Percentiles rank a stretch among this genome's conserved stretches.
phyloP scores from a whole-genome alignment of 2,329 filamentous ascomycete species.

The Exophiala aquamarina region DNA sequence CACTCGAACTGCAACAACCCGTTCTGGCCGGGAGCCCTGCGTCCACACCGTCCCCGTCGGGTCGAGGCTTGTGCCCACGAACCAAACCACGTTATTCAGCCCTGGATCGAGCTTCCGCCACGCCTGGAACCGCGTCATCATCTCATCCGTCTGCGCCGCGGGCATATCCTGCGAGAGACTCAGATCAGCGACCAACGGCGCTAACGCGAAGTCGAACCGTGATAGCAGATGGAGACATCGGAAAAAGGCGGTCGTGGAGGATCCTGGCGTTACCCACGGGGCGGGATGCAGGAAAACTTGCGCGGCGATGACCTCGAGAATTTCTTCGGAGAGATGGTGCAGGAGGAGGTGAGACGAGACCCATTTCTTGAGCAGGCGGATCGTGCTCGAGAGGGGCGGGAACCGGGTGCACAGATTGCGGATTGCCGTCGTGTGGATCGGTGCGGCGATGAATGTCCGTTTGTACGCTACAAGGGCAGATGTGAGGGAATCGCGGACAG shows the following conservation, averaged over 20 bases:
- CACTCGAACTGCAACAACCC: constrained; percentile 81
- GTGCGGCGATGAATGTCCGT: constrained; percentile 68
- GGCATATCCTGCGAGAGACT: constrained; percentile 59
- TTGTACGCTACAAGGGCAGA: constrained; percentile 69
- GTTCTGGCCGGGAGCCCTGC: constrained; percentile 66
- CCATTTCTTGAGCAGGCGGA: constrained; percentile 87
- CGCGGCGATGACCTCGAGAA: constrained; percentile 80
- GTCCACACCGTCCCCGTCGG: constrained; percentile 78
- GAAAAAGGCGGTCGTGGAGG: constrained; percentile 75
- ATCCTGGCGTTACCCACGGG: constrained; percentile 77
- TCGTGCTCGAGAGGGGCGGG: constrained; percentile 74
- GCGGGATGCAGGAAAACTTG: constrained; percentile 77
- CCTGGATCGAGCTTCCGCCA: constrained; percentile 87
- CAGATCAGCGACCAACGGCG: constrained; percentile 79
- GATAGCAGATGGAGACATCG: constrained; percentile 77
- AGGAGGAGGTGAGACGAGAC: constrained; percentile 79
- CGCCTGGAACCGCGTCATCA: constrained; percentile 67
- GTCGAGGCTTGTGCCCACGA: constrained; percentile 79
- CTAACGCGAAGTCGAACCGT: constrained; percentile 86
- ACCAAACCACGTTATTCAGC: constrained; percentile 79
- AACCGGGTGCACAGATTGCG: constrained; percentile 78
- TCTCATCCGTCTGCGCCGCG: constrained; percentile 41
- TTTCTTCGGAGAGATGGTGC: constrained; percentile 72
- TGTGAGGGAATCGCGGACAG: constrained; percentile 67
- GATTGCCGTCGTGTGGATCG: constrained; percentile 79